These are phyloP conservation scores for Eucalyptus regnans DNA, from an alignment of 345 rosid genomes.

Conservation along the genomic window DNA sequence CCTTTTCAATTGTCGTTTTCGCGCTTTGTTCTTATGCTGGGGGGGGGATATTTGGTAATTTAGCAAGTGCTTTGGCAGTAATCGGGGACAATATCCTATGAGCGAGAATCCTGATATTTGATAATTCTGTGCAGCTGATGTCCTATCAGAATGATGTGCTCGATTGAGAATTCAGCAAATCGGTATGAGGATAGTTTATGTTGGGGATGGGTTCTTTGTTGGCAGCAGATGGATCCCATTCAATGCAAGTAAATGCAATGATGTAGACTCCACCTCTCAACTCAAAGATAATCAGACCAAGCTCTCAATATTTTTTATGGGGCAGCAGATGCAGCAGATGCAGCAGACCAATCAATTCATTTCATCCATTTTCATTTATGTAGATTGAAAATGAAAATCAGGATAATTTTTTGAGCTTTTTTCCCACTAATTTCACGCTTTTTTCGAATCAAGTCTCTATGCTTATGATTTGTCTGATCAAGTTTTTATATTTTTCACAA, in stretches of 20 bases:
- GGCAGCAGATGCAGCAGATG: neutral
- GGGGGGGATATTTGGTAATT: neutral
- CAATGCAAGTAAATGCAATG: neutral
- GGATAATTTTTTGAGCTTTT: neutral
- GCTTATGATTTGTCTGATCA: rapidly evolving
- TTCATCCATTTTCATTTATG: neutral
- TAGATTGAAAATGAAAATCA: neutral
- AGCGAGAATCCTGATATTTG: neutral
- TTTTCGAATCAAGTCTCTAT: neutral
- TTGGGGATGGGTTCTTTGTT: neutral
- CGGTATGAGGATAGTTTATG: neutral
- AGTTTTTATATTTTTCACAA: neutral
- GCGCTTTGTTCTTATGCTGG: neutral
- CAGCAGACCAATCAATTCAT: neutral
- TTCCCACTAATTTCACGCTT: neutral
- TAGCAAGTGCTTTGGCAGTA: neutral
- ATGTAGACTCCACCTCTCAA: neutral
- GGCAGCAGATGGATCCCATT: neutral
- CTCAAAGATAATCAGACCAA: neutral
- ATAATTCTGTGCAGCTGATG: neutral
- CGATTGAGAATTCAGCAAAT: neutral
- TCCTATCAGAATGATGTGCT: neutral
- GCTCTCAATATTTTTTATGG: neutral
- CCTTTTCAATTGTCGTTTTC: neutral
- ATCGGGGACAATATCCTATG: neutral